Conservation (phyloP, 495 filamentous ascomycete genomes). For the Penicillium coffeae region DNA sequence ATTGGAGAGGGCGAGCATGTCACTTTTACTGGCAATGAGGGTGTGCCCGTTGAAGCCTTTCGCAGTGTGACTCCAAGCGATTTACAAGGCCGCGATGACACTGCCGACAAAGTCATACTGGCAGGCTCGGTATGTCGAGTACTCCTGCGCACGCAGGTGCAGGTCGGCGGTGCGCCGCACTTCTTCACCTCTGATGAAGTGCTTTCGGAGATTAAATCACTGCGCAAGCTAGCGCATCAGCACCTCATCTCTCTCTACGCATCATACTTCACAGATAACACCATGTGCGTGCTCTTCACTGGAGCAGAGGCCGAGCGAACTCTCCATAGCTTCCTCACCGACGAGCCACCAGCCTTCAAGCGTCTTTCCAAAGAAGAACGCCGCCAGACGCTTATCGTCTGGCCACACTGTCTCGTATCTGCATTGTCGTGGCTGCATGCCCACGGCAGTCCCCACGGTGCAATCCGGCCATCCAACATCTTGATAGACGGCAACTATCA, state of each 20-base stretch:
- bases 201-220: slow-evolving; percentile 59
- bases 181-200: slow-evolving; percentile 64
- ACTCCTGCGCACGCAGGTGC: slow-evolving; percentile 69
- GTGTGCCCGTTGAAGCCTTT: slow-evolving; percentile 71
- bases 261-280: slow-evolving; percentile 71
- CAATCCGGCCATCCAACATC: slow-evolving; percentile 79
- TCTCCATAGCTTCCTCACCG: slow-evolving; percentile 73
- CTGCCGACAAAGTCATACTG: slow-evolving; percentile 64
- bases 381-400: slow-evolving; percentile 66
- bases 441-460: slow-evolving; percentile 68
- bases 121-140: slow-evolving; percentile 40
- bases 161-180: slow-evolving; percentile 55
- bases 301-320: slow-evolving; percentile 65
- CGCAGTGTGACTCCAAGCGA: slow-evolving; percentile 44
- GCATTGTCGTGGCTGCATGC: slow-evolving; percentile 74
- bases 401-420: slow-evolving; percentile 83
- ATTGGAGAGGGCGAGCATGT: slow-evolving; percentile 67
- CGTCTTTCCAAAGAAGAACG: slow-evolving; percentile 67
- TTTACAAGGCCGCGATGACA: slow-evolving; percentile 44
- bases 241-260: slow-evolving; percentile 79
- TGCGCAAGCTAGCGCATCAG: slow-evolving; percentile 64
- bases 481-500: slow-evolving; percentile 66
- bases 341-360: slow-evolving; percentile 63
- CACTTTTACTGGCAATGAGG: slow-evolving; percentile 71
- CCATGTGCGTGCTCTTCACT: slow-evolving; percentile 72